These are phyloP conservation scores for Lachancea thermotolerans DNA, from an alignment of 805 yeast genomes.

Conservation along the genomic window DNA sequence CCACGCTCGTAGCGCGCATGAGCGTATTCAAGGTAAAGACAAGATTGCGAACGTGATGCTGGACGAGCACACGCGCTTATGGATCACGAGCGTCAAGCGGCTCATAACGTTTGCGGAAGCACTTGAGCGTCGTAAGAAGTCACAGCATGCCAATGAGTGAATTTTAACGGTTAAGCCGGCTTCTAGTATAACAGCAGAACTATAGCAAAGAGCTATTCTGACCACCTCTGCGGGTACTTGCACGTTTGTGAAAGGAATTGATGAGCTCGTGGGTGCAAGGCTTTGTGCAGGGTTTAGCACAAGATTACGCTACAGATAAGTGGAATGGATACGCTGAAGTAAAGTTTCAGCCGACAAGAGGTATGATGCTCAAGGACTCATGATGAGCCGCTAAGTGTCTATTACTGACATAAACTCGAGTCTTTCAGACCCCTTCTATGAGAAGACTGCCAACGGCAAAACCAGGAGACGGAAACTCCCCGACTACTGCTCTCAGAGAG, in stretches of 20 bases:
- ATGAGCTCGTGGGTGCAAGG: slow-evolving; percentile 11
- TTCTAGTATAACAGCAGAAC: not conserved
- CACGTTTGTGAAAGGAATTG: not conserved
- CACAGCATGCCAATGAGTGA: slow-evolving; percentile 1
- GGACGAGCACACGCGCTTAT: slow-evolving; percentile 64
- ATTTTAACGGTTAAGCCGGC: not conserved
- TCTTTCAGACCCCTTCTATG: slow-evolving; percentile 52
- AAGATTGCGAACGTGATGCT: slow-evolving; percentile 64
- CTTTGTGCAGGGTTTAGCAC: slow-evolving; percentile 8
- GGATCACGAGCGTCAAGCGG: slow-evolving; percentile 73
- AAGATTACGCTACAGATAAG: slow-evolving; percentile 12
- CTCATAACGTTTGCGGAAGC: slow-evolving; percentile 47
- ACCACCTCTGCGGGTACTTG: not conserved
- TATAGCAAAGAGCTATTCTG: not conserved
- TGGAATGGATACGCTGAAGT: slow-evolving; percentile 23
- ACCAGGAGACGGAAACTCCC: slow-evolving; percentile 56
- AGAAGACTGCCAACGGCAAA: slow-evolving; percentile 42
- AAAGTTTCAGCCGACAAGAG: slow-evolving; percentile 28
- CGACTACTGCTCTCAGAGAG: slow-evolving; percentile 47
- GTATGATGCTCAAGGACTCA: slow-evolving; percentile 1
- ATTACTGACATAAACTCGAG: not conserved
- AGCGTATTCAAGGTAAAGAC: slow-evolving; percentile 42
- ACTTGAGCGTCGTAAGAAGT: slow-evolving; percentile 8
- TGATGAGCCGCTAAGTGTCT: not conserved
- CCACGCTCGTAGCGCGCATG: slow-evolving; percentile 63